These are phyloP conservation scores for Erodium moschatum DNA, from an alignment of 441 rosid species.

Conservation along the genomic window DNA sequence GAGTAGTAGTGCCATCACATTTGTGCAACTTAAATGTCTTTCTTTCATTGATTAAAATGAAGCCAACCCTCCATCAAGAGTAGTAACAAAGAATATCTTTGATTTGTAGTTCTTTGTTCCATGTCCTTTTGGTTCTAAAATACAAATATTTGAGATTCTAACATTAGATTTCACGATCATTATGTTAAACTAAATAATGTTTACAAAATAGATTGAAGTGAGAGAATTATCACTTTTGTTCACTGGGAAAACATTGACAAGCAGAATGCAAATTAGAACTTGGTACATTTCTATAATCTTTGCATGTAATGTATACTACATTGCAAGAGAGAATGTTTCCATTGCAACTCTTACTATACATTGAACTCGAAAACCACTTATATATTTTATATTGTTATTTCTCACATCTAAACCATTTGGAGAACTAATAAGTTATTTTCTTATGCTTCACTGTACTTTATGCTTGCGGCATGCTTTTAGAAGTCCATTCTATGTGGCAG, in stretches of 20 bases:
- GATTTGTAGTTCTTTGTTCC: not conserved
- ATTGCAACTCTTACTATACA: not conserved
- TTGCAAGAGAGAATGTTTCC: not conserved
- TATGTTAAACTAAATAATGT: not conserved
- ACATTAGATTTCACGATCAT: not conserved
- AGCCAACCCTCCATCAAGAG: not conserved
- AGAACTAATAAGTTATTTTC: not conserved
- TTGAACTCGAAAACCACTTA: not conserved
- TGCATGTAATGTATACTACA: not conserved
- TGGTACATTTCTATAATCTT: not conserved
- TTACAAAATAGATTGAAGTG: not conserved
- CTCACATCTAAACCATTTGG: not conserved
- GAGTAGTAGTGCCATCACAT: no score
- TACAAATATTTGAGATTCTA: not conserved
- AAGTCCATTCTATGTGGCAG: not conserved
- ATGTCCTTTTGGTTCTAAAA: not conserved
- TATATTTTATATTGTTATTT: no score
- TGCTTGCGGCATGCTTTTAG: not conserved
- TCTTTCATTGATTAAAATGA: no score
- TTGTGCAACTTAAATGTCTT: no score
- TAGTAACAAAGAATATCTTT: not conserved
- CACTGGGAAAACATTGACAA: not conserved
- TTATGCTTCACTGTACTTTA: not conserved
- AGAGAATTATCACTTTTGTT: not conserved
- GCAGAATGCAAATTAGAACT: not conserved